phyloP scores from a whole-genome alignment of 148 eudicot genomes.

The Beta vulgaris region DNA sequence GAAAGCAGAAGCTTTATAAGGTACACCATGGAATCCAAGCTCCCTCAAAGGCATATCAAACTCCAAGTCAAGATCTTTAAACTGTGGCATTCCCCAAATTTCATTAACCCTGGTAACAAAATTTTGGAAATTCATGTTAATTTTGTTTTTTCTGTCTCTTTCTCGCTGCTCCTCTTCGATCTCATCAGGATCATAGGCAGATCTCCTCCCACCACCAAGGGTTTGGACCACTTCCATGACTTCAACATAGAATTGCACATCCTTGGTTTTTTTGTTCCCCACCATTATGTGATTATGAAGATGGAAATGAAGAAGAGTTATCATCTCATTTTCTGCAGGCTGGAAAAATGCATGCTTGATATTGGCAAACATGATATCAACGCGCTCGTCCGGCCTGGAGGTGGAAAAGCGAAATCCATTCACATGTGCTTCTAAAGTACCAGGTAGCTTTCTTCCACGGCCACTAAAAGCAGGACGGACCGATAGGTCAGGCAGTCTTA shows the following conservation, averaged over 20 bases:
- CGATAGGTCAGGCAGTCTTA: slow-evolving; percentile 68
- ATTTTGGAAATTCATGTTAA: slow-evolving; percentile 75
- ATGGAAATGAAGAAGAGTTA: slow-evolving; percentile 86
- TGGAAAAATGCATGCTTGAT: slow-evolving; percentile 95
- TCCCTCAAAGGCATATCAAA: slow-evolving; percentile 95
- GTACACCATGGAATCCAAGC: slow-evolving; percentile 94
- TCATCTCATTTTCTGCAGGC: slow-evolving; percentile 97
- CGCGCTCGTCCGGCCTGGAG: slow-evolving; percentile 73
- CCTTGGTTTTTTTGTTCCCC: slow-evolving; percentile 91
- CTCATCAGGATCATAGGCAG: slow-evolving; percentile 96
- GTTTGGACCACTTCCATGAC: slow-evolving; percentile 97
- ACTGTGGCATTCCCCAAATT: slow-evolving; percentile 80
- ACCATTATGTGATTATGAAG: slow-evolving; percentile 95
- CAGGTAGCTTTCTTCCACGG: slow-evolving; percentile 70
- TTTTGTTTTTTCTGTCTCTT: slow-evolving; percentile 83
- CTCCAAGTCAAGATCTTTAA: slow-evolving; percentile 71
- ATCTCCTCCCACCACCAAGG: slow-evolving; percentile 82
- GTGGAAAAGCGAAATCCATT: slow-evolving; percentile 88
- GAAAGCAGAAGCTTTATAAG: slow-evolving; percentile 80
- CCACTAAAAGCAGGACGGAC: slow-evolving; percentile 87
- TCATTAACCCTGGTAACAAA: slow-evolving; percentile 91
- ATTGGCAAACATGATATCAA: slow-evolving; percentile 70
- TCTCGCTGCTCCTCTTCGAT: slow-evolving; percentile 97
- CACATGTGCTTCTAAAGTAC: slow-evolving; percentile 71
- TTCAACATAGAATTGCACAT: slow-evolving; percentile 89